A percentile compares a stretch with the other conserved stretches of the same genome.
Evolutionary conservation across 1,284 basidiomycete species (phyloP).

Genomic region (Xanthoconium separans): DNA sequence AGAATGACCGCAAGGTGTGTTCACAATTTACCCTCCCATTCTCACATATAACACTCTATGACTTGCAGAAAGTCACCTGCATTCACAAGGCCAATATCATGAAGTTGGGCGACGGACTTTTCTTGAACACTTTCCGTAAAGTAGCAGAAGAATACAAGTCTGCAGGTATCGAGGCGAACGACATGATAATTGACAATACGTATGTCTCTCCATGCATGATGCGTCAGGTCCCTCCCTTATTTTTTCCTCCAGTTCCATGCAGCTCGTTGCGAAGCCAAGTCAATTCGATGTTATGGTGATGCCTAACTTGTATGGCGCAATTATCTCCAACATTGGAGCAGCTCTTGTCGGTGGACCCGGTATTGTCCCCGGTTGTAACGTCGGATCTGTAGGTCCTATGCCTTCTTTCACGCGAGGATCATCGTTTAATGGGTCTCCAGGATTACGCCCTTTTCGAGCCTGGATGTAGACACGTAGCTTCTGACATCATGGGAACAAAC

Average conservation of each 20-base stretch:
- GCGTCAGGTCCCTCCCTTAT: not conserved
- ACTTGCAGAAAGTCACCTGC: constrained; percentile 91
- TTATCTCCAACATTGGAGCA: constrained; percentile 97
- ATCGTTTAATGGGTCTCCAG: constrained; percentile 36
- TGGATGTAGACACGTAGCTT: constrained; percentile 97
- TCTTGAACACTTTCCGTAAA: constrained; percentile 97
- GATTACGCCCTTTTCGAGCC: constrained; percentile 99
- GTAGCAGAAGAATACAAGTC: constrained; percentile 96
- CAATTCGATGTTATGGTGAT: constrained; percentile 99
- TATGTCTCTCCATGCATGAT: constrained; percentile 38
- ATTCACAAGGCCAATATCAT: constrained; percentile 99
- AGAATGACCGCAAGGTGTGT: constrained; percentile 92
- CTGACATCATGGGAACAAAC: constrained; percentile 97
- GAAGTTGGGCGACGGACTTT: constrained; percentile 99
- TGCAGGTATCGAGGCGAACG: constrained; percentile 89
- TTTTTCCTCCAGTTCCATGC: constrained; percentile 76
- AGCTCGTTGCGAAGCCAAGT: constrained; percentile 91
- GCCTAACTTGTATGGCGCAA: constrained; percentile 96
- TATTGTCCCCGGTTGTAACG: constrained; percentile 97
- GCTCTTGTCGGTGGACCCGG: constrained; percentile 98
- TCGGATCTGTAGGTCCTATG: constrained; percentile 72
- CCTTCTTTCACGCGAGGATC: constrained; percentile 1
- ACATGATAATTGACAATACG: constrained; percentile 99
- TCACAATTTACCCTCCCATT: not conserved
- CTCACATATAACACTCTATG: constrained; percentile 9